phyloP scores from a whole-genome alignment of 768 basidiomycete species.

The Mycena olivaceomarginata region DNA sequence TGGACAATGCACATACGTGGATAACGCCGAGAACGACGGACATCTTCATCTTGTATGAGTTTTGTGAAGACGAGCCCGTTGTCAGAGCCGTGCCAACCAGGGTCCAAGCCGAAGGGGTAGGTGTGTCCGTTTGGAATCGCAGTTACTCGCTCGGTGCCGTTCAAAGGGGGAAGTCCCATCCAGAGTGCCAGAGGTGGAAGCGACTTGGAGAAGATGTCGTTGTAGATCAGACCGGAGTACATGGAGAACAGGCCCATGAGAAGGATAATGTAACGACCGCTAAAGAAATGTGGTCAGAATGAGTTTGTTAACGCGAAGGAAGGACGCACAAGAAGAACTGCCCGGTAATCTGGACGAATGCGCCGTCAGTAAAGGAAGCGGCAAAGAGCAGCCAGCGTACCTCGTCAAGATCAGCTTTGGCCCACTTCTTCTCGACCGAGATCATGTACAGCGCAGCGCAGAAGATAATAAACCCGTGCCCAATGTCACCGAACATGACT shows the following conservation, averaged over 20 bases:
- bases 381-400: slow-evolving; percentile 58
- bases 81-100: slow-evolving; percentile 95
- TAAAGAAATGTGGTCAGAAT: slow-evolving; percentile 57
- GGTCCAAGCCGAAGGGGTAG: slow-evolving; percentile 98
- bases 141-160: slow-evolving; percentile 59
- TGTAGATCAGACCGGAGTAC: slow-evolving; percentile 98
- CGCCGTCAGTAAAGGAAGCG: slow-evolving; percentile 29
- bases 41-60: slow-evolving; percentile 99
- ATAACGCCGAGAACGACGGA: slow-evolving; percentile 96
- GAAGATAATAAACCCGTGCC: slow-evolving; percentile 92
- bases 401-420: slow-evolving; percentile 85
- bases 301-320: slow-evolving; percentile 24
- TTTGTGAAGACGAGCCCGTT: slow-evolving; percentile 96
- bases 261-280: slow-evolving; percentile 98
- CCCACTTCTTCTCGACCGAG: slow-evolving; percentile 86
- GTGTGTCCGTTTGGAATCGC: slow-evolving; percentile 78
- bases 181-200: slow-evolving; percentile 92
- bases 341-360: slow-evolving; percentile 77
- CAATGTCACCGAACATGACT: slow-evolving; percentile 99
- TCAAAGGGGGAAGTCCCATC: slow-evolving; percentile 85
- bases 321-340: slow-evolving; percentile 93
- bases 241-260: slow-evolving; percentile 98
- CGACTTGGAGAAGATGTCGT: slow-evolving; percentile 98
- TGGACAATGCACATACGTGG: slow-evolving; percentile 74
- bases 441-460: slow-evolving; percentile 90